These are phyloP conservation scores for Aspergillus carbonarius DNA, from an alignment of 2,329 filamentous ascomycete genomes.

Conservation along the genomic window DNA sequence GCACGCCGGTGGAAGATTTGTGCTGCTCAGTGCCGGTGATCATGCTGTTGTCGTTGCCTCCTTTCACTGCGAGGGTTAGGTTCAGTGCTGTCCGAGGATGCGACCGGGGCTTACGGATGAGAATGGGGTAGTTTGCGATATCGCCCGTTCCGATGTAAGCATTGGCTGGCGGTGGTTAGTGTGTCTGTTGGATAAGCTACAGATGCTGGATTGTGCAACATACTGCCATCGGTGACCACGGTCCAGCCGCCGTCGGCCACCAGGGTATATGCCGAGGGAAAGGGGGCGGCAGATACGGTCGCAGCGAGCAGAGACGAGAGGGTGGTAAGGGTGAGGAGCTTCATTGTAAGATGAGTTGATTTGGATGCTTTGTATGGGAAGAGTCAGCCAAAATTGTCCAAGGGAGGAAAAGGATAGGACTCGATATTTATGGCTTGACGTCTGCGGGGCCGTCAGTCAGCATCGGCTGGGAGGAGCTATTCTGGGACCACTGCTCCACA, in stretches of 20 bases:
- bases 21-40: neutral
- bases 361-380: too few relatives aligned
- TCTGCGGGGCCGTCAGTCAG: too few relatives aligned
- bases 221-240: neutral
- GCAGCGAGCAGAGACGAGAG: neutral
- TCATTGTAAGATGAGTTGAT: neutral
- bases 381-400: too few relatives aligned
- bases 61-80: neutral
- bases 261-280: neutral
- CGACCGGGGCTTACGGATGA: neutral
- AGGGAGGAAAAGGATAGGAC: too few relatives aligned
- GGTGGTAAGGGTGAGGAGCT: neutral
- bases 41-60: neutral
- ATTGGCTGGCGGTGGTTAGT: neutral
- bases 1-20: neutral
- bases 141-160: constrained; percentile 2
- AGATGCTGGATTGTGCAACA: neutral
- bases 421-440: neutral
- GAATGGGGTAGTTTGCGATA: neutral
- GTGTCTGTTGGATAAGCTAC: neutral
- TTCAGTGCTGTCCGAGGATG: too few relatives aligned
- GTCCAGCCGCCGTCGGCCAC: constrained; percentile 5
- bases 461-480: neutral
- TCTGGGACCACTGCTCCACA: neutral
- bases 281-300: neutral